A percentile compares a stretch with the other conserved stretches of the same genome.
Conservation (phyloP, 78 protist genomes). For the Emiliania huxleyi region DNA sequence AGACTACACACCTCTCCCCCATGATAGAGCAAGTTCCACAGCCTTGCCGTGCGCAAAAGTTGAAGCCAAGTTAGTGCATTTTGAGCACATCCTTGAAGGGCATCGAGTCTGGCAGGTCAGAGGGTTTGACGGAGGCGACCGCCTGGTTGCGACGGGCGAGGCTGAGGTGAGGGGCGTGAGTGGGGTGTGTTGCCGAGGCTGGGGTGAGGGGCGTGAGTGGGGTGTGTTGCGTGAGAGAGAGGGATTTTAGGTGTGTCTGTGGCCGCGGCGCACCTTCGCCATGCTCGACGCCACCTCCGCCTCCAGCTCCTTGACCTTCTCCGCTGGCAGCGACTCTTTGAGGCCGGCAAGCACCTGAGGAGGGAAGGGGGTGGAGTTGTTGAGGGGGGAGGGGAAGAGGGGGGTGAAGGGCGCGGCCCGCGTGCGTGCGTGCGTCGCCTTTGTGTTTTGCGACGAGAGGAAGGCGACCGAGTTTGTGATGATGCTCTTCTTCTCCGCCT, state of each 20-base stretch:
- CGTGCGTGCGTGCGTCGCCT: too few species aligned
- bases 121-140: not conserved
- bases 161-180: too few species aligned
- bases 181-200: too few species aligned
- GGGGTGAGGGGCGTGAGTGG: too few species aligned
- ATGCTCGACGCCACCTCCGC: not conserved
- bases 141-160: too few species aligned
- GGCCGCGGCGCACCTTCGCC: too few species aligned
- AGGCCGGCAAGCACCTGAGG: not conserved
- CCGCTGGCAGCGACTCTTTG: not conserved
- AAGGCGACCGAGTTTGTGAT: not conserved
- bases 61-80: not conserved
- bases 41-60: not conserved
- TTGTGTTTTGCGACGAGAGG: not conserved
- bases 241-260: too few species aligned
- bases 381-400: not conserved
- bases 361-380: not conserved
- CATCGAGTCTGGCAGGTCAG: not conserved
- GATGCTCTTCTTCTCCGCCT: not conserved
- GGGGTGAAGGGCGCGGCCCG: too few species aligned
- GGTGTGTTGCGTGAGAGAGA: too few species aligned
- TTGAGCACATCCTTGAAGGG: not conserved
- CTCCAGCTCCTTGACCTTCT: not conserved
- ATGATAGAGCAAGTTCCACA: too few species aligned
- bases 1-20: not conserved